Evolutionary conservation across 306 rosid species (phyloP).

Genomic region (Trifolium subterraneum): DNA sequence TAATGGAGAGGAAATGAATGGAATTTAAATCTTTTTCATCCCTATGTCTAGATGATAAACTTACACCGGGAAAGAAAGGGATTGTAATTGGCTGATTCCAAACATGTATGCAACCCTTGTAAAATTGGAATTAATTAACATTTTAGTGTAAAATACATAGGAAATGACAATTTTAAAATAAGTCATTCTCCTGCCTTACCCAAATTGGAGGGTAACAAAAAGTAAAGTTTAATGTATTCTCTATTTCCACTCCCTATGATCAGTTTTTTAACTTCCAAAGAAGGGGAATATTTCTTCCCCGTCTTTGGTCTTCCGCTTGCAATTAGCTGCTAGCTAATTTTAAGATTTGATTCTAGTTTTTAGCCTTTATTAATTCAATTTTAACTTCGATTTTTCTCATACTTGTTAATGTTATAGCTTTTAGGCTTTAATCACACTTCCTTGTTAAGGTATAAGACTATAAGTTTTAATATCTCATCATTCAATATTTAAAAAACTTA

Average conservation of each 20-base stretch:
- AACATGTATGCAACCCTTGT: slow-evolving; percentile 7
- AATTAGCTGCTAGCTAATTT: slow-evolving; percentile 33
- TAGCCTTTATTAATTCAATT: slow-evolving; percentile 22
- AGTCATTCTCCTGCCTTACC: neutral
- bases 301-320: neutral
- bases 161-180: slow-evolving; percentile 18
- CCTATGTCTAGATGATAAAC: neutral
- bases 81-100: neutral
- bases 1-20: no score
- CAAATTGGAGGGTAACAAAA: slow-evolving; percentile 8
- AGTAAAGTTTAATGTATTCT: slow-evolving; percentile 10
- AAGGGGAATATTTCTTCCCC: neutral
- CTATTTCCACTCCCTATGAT: neutral
- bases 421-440: neutral
- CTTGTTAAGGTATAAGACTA: slow-evolving; percentile 13
- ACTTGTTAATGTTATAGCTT: neutral
- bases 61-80: slow-evolving; percentile 5
- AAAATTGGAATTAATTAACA: neutral
- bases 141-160: neutral
- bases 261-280: neutral
- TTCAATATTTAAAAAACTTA: slow-evolving; percentile 8
- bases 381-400: slow-evolving; percentile 14
- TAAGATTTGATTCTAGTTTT: slow-evolving; percentile 33
- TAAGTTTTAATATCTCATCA: slow-evolving; percentile 19
- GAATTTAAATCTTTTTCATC: no score